A percentile compares a stretch with the other conserved stretches of the same genome.
These are phyloP conservation scores for Colletotrichum liaoningense DNA, from an alignment of 2,329 filamentous ascomycete genomes.

Conservation along the genomic window DNA sequence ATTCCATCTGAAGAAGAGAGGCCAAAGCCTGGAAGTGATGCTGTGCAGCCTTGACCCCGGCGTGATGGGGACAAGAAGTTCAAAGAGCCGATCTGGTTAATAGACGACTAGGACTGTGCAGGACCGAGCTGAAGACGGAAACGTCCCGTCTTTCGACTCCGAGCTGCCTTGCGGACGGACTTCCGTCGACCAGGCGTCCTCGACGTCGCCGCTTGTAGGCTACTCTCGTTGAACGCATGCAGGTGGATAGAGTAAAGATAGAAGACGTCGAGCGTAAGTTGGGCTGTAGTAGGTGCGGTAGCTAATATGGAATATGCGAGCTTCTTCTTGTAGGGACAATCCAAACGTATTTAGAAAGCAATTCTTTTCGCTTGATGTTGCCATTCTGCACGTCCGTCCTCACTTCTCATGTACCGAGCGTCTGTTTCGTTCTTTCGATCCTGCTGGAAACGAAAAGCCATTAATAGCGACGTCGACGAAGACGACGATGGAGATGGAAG, in stretches of 20 bases:
- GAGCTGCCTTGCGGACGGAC: not conserved
- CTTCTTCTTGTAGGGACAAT: not conserved
- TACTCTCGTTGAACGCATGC: not conserved
- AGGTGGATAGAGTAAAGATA: not conserved
- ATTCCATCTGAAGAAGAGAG: conserved; percentile 1
- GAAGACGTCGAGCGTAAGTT: not conserved
- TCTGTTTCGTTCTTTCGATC: not conserved
- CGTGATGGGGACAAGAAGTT: not conserved
- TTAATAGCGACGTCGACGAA: not conserved
- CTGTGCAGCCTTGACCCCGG: not conserved
- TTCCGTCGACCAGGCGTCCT: not conserved
- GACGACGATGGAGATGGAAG: not conserved
- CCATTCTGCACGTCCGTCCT: not conserved
- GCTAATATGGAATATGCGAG: not conserved
- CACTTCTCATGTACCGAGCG: no score
- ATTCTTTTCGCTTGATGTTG: not conserved
- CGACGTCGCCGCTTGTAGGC: not conserved
- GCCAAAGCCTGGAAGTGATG: not conserved
- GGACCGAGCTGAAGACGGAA: not conserved
- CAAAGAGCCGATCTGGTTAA: not conserved
- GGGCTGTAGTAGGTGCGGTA: not conserved
- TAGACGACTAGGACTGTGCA: not conserved
- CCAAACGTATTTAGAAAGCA: not conserved
- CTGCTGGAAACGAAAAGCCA: not conserved
- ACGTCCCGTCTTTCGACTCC: not conserved